A percentile compares a stretch with the other conserved stretches of the same genome.
Evolutionary conservation across 2,329 filamentous ascomycete species (phyloP).

Genomic region (Neopestalotiopsis sp.): DNA sequence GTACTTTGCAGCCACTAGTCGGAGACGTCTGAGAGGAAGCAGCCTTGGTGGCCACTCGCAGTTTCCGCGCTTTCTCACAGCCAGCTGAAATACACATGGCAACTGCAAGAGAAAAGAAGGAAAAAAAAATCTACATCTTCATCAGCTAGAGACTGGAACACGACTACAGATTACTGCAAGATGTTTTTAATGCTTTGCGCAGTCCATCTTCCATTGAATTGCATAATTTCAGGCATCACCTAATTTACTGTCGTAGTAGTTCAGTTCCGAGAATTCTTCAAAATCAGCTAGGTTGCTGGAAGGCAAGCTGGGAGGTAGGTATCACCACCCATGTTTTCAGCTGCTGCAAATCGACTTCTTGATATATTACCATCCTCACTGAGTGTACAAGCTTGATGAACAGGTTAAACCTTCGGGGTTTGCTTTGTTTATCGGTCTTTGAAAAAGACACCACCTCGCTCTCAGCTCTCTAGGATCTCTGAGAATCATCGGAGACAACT

Average conservation of each 20-base stretch:
- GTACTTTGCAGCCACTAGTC: no score
- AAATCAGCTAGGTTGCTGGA: not conserved
- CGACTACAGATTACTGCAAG: no score
- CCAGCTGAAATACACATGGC: no score
- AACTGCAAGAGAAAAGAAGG: no score
- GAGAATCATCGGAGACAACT: not conserved
- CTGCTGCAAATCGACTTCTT: conserved; percentile 4
- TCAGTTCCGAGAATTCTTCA: not conserved
- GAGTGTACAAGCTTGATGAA: not conserved
- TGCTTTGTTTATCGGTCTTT: not conserved
- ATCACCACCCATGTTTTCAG: conserved; percentile 1
- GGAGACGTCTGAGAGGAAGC: no score
- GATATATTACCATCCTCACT: not conserved
- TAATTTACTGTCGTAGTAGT: not conserved
- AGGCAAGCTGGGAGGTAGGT: not conserved
- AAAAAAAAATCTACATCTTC: no score
- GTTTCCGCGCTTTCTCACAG: no score
- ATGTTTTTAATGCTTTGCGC: no score
- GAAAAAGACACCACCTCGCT: not conserved
- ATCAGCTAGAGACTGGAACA: no score
- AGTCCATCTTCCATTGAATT: no score
- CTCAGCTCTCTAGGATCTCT: not conserved
- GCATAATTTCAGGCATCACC: no score
- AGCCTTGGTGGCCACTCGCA: no score
- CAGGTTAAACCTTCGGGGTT: not conserved